Percentiles rank a stretch among this genome's conserved stretches.
Evolutionary conservation across 2,329 filamentous ascomycete genomes (phyloP).

Genomic region (Pseudodiploospora longispora): DNA sequence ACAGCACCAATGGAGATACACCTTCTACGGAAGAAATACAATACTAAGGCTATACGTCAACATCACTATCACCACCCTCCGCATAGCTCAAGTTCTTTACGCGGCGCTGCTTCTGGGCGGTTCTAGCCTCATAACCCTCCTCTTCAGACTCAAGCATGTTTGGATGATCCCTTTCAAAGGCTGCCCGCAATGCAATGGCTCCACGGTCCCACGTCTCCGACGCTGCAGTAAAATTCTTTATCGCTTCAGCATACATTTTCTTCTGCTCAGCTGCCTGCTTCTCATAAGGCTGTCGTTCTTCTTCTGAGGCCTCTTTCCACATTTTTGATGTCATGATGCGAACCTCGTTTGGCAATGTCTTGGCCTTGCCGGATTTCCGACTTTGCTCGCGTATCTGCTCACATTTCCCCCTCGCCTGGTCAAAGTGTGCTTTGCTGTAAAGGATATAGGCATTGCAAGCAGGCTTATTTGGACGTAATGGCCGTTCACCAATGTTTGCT

Average conservation of each 20-base stretch:
- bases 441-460: conserved; percentile 81
- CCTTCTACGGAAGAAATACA: no score
- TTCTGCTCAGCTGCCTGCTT: conserved; percentile 67
- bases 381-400: conserved; percentile 61
- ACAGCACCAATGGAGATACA: no score
- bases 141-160: conserved; percentile 17
- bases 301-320: conserved; percentile 72
- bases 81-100: conserved; percentile 31
- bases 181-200: conserved; percentile 44
- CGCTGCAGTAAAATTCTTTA: conserved; percentile 53
- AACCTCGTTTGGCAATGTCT: conserved; percentile 69
- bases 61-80: conserved; percentile 4
- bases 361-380: conserved; percentile 53
- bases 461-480: conserved; percentile 62
- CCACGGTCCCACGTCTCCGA: conserved; percentile 64
- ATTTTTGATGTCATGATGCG: conserved; percentile 78
- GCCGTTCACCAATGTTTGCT: conserved; percentile 62
- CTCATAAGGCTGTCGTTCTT: conserved; percentile 69
- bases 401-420: conserved; percentile 51
- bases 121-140: conserved; percentile 10
- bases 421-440: conserved; percentile 72
- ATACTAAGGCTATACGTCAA: not conserved
- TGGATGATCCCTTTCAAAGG: conserved; percentile 47
- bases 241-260: conserved; percentile 48
- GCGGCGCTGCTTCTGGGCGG: conserved; percentile 25